Evolutionary conservation across 176 grass and related monocot species (phyloP), one percentile per base, ranked within the genome.

Genomic region (Aechmea fasciata): DNA sequence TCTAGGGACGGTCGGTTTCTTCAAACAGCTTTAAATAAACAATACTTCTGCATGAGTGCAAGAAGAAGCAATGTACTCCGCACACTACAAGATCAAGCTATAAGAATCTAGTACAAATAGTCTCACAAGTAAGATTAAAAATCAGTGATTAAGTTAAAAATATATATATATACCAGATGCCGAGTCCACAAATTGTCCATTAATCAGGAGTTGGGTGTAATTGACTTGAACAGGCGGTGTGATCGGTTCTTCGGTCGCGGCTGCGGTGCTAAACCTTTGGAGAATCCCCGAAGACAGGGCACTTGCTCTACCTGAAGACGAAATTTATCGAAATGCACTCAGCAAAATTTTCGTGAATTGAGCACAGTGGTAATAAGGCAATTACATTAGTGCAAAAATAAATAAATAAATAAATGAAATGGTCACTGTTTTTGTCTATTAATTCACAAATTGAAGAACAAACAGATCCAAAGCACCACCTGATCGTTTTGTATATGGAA

Each of bases 181-280:
- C 0, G 94, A 70, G n/a, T 92, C 94, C 41, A 92, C 84, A 66
- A 97, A 97, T 51, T 87, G 70, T 24, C 94, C 89, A 67, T 97
- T 73, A 72, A 97, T 97, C 68, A 97, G 52, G 66, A 92, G 94
- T 81, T 87, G 75, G 12, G 79, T 90, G 77, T 92, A 52, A 41
- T 85, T 92, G n/a, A 90, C 77, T 75, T 90, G 79, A 79, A 97
- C 94, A 1, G 84, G 63, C 1, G 94, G 84, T 15, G 81, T 61
- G 48, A 97, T 87, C 3, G 79, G 79, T 71, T 92, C 79, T 51
- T 92, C 90, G 17, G 73, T 11, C 2, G 79, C 86, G 23, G 74
- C 79, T 5, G 52, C 78, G 2, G 84, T 83, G 79, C 84, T 78
- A 77, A 85, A 83, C 54, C 80, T 77, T 24, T 23, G 77, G 64